These are phyloP conservation scores for Ochetophila trinervis DNA, from an alignment of 306 rosid species.

Conservation along the genomic window DNA sequence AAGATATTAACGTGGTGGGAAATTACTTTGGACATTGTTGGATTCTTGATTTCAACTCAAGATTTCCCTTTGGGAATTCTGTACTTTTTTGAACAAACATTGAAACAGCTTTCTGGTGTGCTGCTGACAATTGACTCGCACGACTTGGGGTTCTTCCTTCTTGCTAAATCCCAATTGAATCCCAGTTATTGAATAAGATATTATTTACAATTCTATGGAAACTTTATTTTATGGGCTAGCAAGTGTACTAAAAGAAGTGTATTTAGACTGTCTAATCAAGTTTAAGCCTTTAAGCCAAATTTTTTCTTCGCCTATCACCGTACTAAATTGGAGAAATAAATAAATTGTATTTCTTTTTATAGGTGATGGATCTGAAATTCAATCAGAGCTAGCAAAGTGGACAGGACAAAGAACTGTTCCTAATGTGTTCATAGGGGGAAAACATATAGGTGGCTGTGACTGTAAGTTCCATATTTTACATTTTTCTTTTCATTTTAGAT, in stretches of 20 bases:
- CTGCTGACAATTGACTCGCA: too few relatives aligned
- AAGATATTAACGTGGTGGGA: too few relatives aligned
- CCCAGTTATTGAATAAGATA: too few relatives aligned
- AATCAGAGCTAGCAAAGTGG: conserved; percentile 58
- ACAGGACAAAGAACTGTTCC: conserved; percentile 56
- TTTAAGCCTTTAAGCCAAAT: neutral
- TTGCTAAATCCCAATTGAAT: too few relatives aligned
- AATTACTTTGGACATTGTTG: too few relatives aligned
- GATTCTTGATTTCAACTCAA: too few relatives aligned
- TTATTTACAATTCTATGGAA: too few relatives aligned
- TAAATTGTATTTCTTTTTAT: conserved; percentile 7
- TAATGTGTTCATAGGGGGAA: conserved; percentile 72
- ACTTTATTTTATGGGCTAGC: neutral
- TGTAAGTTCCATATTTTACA: conserved; percentile 22
- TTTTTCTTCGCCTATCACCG: neutral
- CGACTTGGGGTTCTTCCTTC: too few relatives aligned
- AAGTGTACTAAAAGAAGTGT: too few relatives aligned
- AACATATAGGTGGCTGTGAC: conserved; percentile 52
- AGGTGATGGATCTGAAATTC: conserved; percentile 63
- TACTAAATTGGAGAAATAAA: neutral
- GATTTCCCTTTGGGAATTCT: too few relatives aligned
- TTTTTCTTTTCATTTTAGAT: neutral
- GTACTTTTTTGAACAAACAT: too few relatives aligned
- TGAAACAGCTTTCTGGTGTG: too few relatives aligned
- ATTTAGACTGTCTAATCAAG: neutral